A percentile compares a stretch with the other conserved stretches of the same genome.
phyloP scores from a whole-genome alignment of 2,329 filamentous ascomycete genomes.

The Tolypocladium guangdongense region DNA sequence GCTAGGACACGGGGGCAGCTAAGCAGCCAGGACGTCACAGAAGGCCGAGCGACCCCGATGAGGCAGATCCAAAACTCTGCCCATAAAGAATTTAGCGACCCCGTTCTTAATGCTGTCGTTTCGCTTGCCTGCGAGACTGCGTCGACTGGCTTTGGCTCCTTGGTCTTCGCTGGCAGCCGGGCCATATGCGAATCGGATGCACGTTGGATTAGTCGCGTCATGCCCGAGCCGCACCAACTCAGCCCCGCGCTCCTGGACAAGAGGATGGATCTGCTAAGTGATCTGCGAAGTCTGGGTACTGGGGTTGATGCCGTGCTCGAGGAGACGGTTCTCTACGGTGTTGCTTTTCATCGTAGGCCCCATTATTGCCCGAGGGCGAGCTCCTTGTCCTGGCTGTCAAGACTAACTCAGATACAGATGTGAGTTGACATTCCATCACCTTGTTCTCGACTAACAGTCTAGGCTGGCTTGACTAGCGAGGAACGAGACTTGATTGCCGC shows the following conservation, averaged over 20 bases:
- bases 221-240: slow-evolving; percentile 41
- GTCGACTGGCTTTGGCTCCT: slow-evolving; percentile 54
- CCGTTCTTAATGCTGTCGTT: slow-evolving; percentile 59
- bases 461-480: slow-evolving; percentile 62
- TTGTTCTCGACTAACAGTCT: slow-evolving; percentile 10
- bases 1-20: slow-evolving; percentile 47
- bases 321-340: slow-evolving; percentile 53
- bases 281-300: slow-evolving; percentile 53
- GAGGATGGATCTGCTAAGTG: slow-evolving; percentile 52
- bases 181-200: slow-evolving; percentile 57
- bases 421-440: slow-evolving; percentile 9
- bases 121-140: slow-evolving; percentile 60
- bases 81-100: slow-evolving; percentile 51
- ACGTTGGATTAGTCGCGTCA: slow-evolving; percentile 53
- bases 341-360: slow-evolving; percentile 60
- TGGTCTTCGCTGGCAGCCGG: slow-evolving; percentile 66
- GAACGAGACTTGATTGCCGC: slow-evolving; percentile 61
- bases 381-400: not conserved
- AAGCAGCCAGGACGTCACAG: slow-evolving; percentile 22
- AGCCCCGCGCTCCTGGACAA: slow-evolving; percentile 40
- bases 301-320: slow-evolving; percentile 56
- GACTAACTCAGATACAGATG: slow-evolving; percentile 20
- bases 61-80: slow-evolving; percentile 43
- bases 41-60: slow-evolving; percentile 25
- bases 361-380: not conserved